Percentiles rank a stretch among this genome's conserved stretches.
Evolutionary conservation across 176 grass and related monocot genomes (phyloP).

Genomic region (Carex pumila): DNA sequence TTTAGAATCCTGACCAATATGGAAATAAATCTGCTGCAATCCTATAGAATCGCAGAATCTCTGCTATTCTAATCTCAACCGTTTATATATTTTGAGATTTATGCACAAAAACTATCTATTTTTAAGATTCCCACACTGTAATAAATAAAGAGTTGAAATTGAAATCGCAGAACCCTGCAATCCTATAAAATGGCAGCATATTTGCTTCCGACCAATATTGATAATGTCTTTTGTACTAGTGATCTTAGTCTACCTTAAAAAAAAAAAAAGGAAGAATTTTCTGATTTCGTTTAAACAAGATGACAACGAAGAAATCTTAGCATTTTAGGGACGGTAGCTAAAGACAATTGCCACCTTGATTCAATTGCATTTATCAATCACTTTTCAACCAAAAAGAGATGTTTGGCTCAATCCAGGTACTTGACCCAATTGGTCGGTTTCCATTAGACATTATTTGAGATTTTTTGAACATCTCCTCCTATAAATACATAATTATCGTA

Average conservation of each 20-base stretch:
- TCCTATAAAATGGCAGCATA: too few relatives aligned
- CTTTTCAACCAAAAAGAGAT: neutral
- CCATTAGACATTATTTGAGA: neutral
- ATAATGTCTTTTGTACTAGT: too few relatives aligned
- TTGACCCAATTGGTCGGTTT: neutral
- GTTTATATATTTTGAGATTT: too few relatives aligned
- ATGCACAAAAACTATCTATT: too few relatives aligned
- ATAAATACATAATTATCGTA: neutral
- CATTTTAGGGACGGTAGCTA: neutral
- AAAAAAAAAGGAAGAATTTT: neutral
- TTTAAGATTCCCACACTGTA: too few relatives aligned
- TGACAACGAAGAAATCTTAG: neutral
- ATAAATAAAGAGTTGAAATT: too few relatives aligned
- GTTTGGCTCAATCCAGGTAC: neutral
- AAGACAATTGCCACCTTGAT: neutral
- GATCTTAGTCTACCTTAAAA: neutral
- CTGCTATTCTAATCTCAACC: too few relatives aligned
- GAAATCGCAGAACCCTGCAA: too few relatives aligned
- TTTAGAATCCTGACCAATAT: too few relatives aligned
- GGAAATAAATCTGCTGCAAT: too few relatives aligned
- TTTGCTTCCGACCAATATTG: too few relatives aligned
- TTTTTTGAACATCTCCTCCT: neutral
- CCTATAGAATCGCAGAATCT: too few relatives aligned
- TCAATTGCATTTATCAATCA: neutral
- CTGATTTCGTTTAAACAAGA: neutral